phyloP scores from a whole-genome alignment of 2,329 filamentous ascomycete genomes.

The Scytalidium lignicola region DNA sequence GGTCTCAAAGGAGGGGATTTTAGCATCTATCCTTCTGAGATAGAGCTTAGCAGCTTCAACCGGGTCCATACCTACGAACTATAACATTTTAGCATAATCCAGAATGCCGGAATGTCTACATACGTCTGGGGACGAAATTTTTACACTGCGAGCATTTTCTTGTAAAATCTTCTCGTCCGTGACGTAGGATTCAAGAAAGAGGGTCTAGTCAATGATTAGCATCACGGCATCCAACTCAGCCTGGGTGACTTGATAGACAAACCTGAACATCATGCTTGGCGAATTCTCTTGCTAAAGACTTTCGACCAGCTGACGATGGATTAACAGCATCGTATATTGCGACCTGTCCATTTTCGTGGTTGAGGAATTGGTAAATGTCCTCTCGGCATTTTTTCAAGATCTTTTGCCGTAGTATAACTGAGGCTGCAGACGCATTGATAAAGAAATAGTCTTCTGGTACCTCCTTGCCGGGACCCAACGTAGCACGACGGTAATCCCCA shows the following conservation, averaged over 20 bases:
- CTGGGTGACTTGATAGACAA: constrained; percentile 14
- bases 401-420: constrained; percentile 91
- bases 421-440: constrained; percentile 85
- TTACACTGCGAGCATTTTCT: constrained; percentile 95
- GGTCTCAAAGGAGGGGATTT: constrained; percentile 93
- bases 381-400: constrained; percentile 96
- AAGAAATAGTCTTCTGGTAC: constrained; percentile 98
- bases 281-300: constrained; percentile 88
- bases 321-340: constrained; percentile 99
- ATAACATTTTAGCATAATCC: constrained; percentile 9
- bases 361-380: constrained; percentile 93
- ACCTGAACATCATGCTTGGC: constrained; percentile 95
- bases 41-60: constrained; percentile 92
- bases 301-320: constrained; percentile 74
- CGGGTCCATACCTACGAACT: constrained; percentile 88
- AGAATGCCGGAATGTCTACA: constrained; percentile 24
- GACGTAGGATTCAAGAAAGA: constrained; percentile 95
- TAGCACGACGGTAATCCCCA: constrained; percentile 91
- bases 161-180: constrained; percentile 90
- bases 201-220: constrained; percentile 51
- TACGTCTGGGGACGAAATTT: constrained; percentile 94
- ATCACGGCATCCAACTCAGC: neutral
- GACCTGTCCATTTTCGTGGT: constrained; percentile 96
- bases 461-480: constrained; percentile 74
- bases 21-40: constrained; percentile 79